phyloP scores from a whole-genome alignment of 1,139 yeast species.

The Lizanozyma gosingica region DNA sequence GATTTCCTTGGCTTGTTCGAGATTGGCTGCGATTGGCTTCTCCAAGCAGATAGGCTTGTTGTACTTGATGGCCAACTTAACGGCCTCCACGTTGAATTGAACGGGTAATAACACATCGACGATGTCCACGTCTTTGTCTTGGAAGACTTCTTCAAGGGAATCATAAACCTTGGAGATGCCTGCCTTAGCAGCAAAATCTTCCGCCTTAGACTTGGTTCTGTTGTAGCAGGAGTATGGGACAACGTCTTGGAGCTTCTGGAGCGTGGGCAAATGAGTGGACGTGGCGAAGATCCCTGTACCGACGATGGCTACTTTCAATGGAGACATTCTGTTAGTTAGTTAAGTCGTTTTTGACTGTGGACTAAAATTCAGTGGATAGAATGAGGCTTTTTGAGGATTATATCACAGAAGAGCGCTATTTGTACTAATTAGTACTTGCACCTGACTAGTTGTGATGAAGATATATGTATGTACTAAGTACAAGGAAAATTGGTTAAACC shows the following conservation, averaged over 20 bases:
- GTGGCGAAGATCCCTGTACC: conserved; percentile 93
- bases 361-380: neutral
- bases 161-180: conserved; percentile 51
- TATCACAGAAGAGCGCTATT: neutral
- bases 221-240: conserved; percentile 56
- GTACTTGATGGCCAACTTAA: conserved; percentile 56
- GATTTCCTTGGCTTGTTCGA: conserved; percentile 71
- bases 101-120: conserved; percentile 85
- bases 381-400: neutral
- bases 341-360: neutral
- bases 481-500: neutral
- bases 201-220: conserved; percentile 78
- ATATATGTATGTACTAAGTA: neutral
- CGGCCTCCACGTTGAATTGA: conserved; percentile 61
- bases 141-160: conserved; percentile 53
- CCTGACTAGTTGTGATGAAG: no score
- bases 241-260: conserved; percentile 32
- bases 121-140: conserved; percentile 56
- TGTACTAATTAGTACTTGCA: no score
- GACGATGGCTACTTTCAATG: conserved; percentile 59
- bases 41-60: conserved; percentile 76
- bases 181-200: conserved; percentile 62
- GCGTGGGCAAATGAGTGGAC: conserved; percentile 71
- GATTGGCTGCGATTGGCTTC: conserved; percentile 84
- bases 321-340: neutral